Conservation (phyloP, 108 stramenopile genomes). For the Skeletonema potamos region DNA sequence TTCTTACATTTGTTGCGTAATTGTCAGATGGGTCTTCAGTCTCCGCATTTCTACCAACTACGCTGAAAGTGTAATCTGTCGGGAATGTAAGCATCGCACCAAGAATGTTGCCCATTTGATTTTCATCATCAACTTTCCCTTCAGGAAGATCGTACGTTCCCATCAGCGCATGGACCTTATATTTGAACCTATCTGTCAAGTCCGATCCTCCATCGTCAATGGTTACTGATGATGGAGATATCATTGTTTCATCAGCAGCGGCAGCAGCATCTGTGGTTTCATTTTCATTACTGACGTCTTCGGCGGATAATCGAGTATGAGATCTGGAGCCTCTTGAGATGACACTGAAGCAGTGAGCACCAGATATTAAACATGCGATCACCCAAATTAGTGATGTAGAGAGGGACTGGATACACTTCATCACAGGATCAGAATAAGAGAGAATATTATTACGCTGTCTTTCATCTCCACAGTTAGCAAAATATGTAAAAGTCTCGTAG, state of each 20-base stretch:
- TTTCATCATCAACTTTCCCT: constrained; percentile 60
- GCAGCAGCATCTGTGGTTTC: neutral
- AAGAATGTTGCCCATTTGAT: constrained; percentile 68
- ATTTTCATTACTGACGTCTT: neutral
- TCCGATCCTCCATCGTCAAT: constrained; percentile 49
- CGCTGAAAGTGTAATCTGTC: constrained; percentile 58
- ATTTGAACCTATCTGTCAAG: constrained; percentile 79
- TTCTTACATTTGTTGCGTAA: constrained; percentile 59
- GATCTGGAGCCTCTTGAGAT: neutral
- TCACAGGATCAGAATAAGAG: neutral
- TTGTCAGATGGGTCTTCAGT: constrained; percentile 26
- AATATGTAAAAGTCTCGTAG: too few species aligned
- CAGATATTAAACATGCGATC: neutral
- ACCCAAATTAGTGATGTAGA: neutral
- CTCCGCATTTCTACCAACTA: constrained; percentile 55
- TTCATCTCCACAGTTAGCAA: too few species aligned
- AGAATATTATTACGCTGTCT: too few species aligned
- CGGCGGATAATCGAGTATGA: neutral
- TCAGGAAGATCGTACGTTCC: constrained; percentile 62
- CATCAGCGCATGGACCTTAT: constrained; percentile 78
- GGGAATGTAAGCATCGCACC: constrained; percentile 72
- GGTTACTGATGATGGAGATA: constrained; percentile 16
- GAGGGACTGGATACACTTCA: neutral
- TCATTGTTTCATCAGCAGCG: neutral
- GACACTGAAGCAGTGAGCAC: neutral